Evolutionary conservation across 2,329 filamentous ascomycete species (phyloP).

Genomic region (Helotiales sp.): DNA sequence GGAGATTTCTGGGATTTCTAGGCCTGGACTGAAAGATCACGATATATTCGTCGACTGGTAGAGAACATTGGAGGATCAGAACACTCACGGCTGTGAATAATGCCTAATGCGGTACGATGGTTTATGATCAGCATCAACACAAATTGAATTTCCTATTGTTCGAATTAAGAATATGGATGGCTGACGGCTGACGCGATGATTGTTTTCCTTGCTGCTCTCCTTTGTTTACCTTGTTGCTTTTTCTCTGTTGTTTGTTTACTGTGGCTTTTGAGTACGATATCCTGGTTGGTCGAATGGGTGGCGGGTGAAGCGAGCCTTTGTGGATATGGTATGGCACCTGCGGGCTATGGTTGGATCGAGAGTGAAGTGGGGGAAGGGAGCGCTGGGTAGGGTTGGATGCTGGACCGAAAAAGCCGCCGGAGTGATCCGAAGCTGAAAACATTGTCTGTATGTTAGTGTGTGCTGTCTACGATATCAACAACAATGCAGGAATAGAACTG

Average conservation of each 20-base stretch:
- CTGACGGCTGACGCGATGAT: constrained; percentile 3
- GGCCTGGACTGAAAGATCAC: constrained; percentile 29
- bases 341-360: not conserved
- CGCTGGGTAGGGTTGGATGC: not conserved
- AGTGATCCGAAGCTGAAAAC: not conserved
- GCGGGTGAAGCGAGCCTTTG: not conserved
- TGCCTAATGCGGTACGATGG: constrained; percentile 31
- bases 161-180: constrained; percentile 2
- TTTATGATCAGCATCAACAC: constrained; percentile 28
- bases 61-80: constrained; percentile 5
- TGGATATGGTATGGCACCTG: not conserved
- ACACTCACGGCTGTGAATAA: constrained; percentile 27
- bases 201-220: constrained; percentile 7
- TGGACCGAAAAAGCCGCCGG: not conserved
- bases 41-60: not conserved
- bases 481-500: not conserved
- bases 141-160: constrained; percentile 14
- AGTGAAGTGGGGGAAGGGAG: not conserved
- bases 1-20: constrained; percentile 47
- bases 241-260: not conserved
- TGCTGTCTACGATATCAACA: constrained; percentile 8
- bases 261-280: constrained; percentile 12
- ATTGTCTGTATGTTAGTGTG: constrained; percentile 1
- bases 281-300: constrained; percentile 6
- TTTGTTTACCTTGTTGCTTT: not conserved